phyloP scores from a whole-genome alignment of 2,329 filamentous ascomycete species.

The Ophiostoma novo-ulmi region DNA sequence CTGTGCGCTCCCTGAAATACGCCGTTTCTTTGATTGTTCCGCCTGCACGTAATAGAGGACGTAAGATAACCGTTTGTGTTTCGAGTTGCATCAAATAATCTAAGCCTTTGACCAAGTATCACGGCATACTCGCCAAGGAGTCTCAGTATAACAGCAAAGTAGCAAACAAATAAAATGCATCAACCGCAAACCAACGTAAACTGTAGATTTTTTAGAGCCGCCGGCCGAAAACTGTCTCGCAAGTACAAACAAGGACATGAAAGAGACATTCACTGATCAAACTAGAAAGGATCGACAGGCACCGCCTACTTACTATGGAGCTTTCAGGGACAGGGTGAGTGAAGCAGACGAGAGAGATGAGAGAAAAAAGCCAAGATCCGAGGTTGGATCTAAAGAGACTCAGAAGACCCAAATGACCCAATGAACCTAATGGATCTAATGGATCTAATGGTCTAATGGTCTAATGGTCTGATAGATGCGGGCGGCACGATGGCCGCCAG shows the following conservation, averaged over 20 bases:
- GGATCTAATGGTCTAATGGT: not conserved
- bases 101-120: not conserved
- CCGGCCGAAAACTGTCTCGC: not conserved
- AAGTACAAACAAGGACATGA: not conserved
- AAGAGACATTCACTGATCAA: not conserved
- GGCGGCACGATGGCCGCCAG: not conserved
- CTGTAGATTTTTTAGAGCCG: too few species aligned
- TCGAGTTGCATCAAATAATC: not conserved
- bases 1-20: not conserved
- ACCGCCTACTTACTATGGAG: constrained; percentile 8
- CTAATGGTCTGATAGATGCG: too few species aligned
- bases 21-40: not conserved
- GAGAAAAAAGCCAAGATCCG: constrained; percentile 11
- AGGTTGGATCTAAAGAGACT: not conserved
- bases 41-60: not conserved
- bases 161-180: not conserved
- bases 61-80: not conserved
- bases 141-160: not conserved
- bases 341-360: not conserved
- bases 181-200: too few species aligned
- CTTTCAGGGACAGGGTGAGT: not conserved
- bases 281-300: constrained; percentile 10
- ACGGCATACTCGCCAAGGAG: not conserved
- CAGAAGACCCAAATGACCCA: not conserved
- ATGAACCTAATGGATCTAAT: not conserved